Evolutionary conservation across 164 flowering plant species (phyloP).

Genomic region (Cinnamomum micranthum): DNA sequence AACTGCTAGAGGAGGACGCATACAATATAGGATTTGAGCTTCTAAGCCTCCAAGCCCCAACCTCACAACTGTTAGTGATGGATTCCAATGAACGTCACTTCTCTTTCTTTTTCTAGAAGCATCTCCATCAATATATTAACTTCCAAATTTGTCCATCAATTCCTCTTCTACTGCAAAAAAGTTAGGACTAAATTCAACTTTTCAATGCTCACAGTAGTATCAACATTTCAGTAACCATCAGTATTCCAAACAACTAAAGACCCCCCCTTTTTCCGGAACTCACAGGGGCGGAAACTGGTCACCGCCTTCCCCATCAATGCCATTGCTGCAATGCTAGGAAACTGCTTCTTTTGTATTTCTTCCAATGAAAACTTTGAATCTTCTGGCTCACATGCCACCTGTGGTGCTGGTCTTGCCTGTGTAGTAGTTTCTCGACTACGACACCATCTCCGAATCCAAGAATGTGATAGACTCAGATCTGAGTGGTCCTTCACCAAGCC

Average conservation of each 20-base stretch:
- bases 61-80: not conserved
- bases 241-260: constrained; percentile 65
- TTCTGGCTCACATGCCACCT: constrained; percentile 39
- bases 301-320: constrained; percentile 88
- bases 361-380: constrained; percentile 28
- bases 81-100: not conserved
- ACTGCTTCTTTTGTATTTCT: constrained; percentile 47
- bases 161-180: not conserved
- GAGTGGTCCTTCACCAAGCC: constrained; percentile 19
- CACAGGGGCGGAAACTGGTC: constrained; percentile 49
- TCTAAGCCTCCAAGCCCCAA: not conserved
- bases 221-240: not conserved
- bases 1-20: not conserved
- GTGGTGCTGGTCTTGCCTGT: constrained; percentile 20
- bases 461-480: constrained; percentile 32
- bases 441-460: constrained; percentile 85
- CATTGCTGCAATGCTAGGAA: constrained; percentile 87
- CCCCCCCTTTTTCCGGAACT: constrained; percentile 61
- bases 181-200: not conserved
- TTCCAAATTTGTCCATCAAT: not conserved
- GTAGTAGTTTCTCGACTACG: constrained; percentile 12
- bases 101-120: not conserved
- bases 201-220: not conserved
- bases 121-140: not conserved
- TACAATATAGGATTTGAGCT: not conserved